These are phyloP conservation scores for Pulveroboletus sp. DNA, from an alignment of 768 basidiomycete species.

Conservation along the genomic window DNA sequence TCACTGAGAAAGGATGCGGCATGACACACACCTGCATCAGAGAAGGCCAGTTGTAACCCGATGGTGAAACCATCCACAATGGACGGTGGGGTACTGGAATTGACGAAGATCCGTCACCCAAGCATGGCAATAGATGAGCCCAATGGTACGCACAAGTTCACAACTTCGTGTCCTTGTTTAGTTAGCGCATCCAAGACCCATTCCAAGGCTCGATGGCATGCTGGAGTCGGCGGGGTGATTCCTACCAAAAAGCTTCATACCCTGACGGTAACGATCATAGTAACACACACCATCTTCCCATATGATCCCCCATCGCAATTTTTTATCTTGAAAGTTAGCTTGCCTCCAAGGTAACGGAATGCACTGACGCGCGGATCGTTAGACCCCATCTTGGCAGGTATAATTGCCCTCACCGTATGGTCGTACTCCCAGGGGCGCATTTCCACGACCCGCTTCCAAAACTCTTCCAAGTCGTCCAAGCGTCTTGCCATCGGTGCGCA, in stretches of 20 bases:
- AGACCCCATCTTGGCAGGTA: not conserved
- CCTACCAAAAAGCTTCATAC: slow-evolving; percentile 21
- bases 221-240: slow-evolving; percentile 38
- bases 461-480: slow-evolving; percentile 40
- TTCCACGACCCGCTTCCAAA: slow-evolving; percentile 41
- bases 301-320: slow-evolving; percentile 40
- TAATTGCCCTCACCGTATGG: slow-evolving; percentile 30
- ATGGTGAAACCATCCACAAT: slow-evolving; percentile 48
- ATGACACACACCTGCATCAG: slow-evolving; percentile 47
- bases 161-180: slow-evolving; percentile 39
- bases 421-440: slow-evolving; percentile 46
- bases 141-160: slow-evolving; percentile 34
- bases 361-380: slow-evolving; percentile 28
- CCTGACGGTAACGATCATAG: not conserved
- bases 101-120: not conserved
- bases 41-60: slow-evolving; percentile 54
- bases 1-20: not conserved
- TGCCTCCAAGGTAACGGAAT: slow-evolving; percentile 42
- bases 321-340: slow-evolving; percentile 31
- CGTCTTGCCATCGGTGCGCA: slow-evolving; percentile 42
- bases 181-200: slow-evolving; percentile 32
- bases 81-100: slow-evolving; percentile 43
- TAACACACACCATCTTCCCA: slow-evolving; percentile 39
- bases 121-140: not conserved
- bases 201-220: slow-evolving; percentile 37